A percentile compares a stretch with the other conserved stretches of the same genome.
Conservation (phyloP, 192 early-diverging fungal genomes). For the Gryganskiella cystojenkinii region DNA sequence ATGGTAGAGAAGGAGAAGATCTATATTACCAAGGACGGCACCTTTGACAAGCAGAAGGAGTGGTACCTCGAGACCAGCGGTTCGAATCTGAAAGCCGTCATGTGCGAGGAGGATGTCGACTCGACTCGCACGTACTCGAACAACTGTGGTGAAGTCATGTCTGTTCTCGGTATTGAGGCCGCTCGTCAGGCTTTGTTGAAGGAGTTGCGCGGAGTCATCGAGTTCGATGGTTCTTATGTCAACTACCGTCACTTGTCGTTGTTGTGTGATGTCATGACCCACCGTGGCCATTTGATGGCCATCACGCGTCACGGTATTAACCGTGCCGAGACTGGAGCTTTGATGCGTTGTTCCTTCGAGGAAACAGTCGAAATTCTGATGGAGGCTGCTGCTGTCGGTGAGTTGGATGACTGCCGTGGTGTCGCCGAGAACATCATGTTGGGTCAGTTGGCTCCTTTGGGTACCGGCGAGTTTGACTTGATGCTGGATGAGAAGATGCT, state of each 20-base stretch:
- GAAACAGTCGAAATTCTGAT: slow-evolving; percentile 99
- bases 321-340: slow-evolving; percentile 90
- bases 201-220: slow-evolving; percentile 93
- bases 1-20: slow-evolving; percentile 71
- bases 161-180: slow-evolving; percentile 97
- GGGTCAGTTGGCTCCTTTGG: slow-evolving; percentile 96
- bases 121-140: slow-evolving; percentile 87
- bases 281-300: slow-evolving; percentile 91
- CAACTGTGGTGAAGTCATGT: slow-evolving; percentile 89
- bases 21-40: slow-evolving; percentile 66
- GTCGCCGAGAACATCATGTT: slow-evolving; percentile 98
- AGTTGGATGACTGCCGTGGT: slow-evolving; percentile 94
- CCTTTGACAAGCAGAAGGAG: slow-evolving; percentile 72
- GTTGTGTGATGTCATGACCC: slow-evolving; percentile 97
- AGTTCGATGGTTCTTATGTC: slow-evolving; percentile 96
- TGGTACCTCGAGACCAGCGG: slow-evolving; percentile 95
- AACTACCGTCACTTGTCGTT: slow-evolving; percentile 98
- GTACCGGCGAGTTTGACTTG: slow-evolving; percentile 94
- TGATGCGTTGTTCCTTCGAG: slow-evolving; percentile 97
- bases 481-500: slow-evolving; percentile 95
- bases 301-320: slow-evolving; percentile 99
- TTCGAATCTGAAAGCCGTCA: slow-evolving; percentile 88
- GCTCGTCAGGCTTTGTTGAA: slow-evolving; percentile 89
- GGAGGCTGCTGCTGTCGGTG: slow-evolving; percentile 92
- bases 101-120: slow-evolving; percentile 88